Evolutionary conservation across 202 grass and related monocot genomes (phyloP), one percentile per base, ranked within the genome.

Genomic region (Saccharum hybrid): DNA sequence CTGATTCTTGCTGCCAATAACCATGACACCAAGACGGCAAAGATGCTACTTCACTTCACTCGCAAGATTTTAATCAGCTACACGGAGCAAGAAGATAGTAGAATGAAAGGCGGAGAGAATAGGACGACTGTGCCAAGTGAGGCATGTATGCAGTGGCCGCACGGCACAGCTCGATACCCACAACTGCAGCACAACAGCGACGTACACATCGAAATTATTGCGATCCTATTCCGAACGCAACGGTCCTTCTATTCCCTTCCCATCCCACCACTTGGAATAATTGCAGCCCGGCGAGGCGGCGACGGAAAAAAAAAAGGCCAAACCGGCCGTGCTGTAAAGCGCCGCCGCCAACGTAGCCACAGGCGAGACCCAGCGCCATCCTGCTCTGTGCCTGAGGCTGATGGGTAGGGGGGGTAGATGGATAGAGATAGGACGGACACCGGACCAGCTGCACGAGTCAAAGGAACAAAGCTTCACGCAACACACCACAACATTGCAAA

Each of bases 391-490:
- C 6, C 23, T 31, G 42, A 49, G 68, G 40, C 21, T 49, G 42
- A 72, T 2, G 56, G 8, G n/a, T 4, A 60, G 43, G 9, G n/a
- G n/a, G n/a, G 2, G 8, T 30, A 28, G 22, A 13, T 64, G 15
- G 42, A 75, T 18, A 13, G 46, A 69, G 59, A 42, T 28, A 36
- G 83, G 36, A 19, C 65, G 0, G 49, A 54, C 49, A 18, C 49
- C 18, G 51, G 51, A 56, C 51, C 51, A 56, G 70, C 34, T 87
- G 12, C 66, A 23, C 7, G 54, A 72, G 80, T 88, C 80, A 83
- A 83, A 77, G 63, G 42, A 87, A 83, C 33, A 76, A 83, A 78
- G 72, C 85, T 87, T 83, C 79, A 87, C 79, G 85, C 85, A 87
- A 87, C 79, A 52, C 43, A 71, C 65, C 64, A 65, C 21, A 13